These are phyloP conservation scores for Colletotrichum euphorbiae DNA, from an alignment of 2,329 filamentous ascomycete species.

Conservation along the genomic window DNA sequence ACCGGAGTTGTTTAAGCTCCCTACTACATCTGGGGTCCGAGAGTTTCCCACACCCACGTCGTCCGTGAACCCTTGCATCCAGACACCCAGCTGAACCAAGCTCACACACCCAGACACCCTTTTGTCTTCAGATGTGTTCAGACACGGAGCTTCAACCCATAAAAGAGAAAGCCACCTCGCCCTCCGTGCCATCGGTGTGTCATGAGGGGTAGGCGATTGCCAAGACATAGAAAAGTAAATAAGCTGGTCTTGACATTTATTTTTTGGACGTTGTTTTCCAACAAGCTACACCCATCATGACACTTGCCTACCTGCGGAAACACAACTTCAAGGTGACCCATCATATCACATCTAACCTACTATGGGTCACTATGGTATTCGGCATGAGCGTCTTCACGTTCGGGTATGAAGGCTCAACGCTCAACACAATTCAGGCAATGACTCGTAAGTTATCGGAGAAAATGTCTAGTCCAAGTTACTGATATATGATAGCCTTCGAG, in stretches of 20 bases:
- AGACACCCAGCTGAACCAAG: slow-evolving; percentile 2
- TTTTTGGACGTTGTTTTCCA: slow-evolving; percentile 36
- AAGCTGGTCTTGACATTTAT: slow-evolving; percentile 30
- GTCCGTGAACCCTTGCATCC: slow-evolving; percentile 25
- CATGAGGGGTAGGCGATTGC: slow-evolving; percentile 6
- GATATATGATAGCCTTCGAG: slow-evolving; percentile 34
- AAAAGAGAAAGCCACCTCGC: slow-evolving; percentile 32
- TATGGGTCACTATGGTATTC: slow-evolving; percentile 40
- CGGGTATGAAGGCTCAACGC: slow-evolving; percentile 42
- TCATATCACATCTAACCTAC: slow-evolving; percentile 40
- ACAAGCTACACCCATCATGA: slow-evolving; percentile 32
- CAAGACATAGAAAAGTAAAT: slow-evolving; percentile 25
- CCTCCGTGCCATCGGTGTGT: neutral
- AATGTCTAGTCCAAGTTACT: neutral
- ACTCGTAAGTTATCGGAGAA: slow-evolving; percentile 30
- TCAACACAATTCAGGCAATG: slow-evolving; percentile 43
- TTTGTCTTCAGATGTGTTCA: slow-evolving; percentile 3
- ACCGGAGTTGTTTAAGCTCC: slow-evolving; percentile 24
- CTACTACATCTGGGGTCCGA: slow-evolving; percentile 19
- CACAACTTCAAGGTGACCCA: slow-evolving; percentile 42
- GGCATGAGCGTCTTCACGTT: slow-evolving; percentile 43
- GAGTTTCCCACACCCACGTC: slow-evolving; percentile 17
- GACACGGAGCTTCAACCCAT: slow-evolving; percentile 10
- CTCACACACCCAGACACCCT: neutral
- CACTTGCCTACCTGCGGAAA: slow-evolving; percentile 28